Percentiles rank a stretch among this genome's conserved stretches.
phyloP scores from a whole-genome alignment of 2,329 filamentous ascomycete genomes.

The Geosmithia morbida region DNA sequence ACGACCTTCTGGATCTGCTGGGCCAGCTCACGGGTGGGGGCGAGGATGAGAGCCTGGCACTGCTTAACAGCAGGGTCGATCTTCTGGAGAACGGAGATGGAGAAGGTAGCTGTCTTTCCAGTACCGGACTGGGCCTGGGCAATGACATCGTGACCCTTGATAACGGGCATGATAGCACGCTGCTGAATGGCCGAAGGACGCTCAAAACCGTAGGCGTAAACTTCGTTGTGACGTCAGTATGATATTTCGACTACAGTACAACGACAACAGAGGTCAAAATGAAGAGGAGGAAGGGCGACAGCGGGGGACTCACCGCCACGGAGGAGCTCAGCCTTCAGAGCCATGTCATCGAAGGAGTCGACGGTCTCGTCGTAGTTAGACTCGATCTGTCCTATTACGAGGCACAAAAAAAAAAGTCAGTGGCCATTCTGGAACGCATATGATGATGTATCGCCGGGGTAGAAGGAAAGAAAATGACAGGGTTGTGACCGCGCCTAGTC shows the following conservation, averaged over 20 bases:
- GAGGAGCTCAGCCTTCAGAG: conserved; percentile 91
- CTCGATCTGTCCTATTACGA: conserved; percentile 78
- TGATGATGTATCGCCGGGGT: not conserved
- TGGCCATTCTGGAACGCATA: conserved; percentile 1
- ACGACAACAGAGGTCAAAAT: not conserved
- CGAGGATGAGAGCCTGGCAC: conserved; percentile 96
- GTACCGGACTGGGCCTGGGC: conserved; percentile 99
- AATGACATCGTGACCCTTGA: conserved; percentile 99
- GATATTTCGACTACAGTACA: no score
- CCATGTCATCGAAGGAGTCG: conserved; percentile 98
- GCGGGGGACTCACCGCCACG: conserved; percentile 53
- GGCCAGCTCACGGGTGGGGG: conserved; percentile 94
- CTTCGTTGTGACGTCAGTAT: conserved; percentile 20
- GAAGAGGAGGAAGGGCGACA: not conserved
- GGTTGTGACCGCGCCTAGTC: not conserved
- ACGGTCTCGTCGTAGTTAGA: conserved; percentile 99
- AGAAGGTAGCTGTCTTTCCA: conserved; percentile 99
- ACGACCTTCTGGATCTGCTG: conserved; percentile 99
- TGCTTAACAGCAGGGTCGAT: conserved; percentile 89
- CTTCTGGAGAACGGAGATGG: conserved; percentile 97
- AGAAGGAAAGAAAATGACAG: conserved; percentile 2
- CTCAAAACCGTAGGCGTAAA: conserved; percentile 99
- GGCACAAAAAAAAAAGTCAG: conserved; percentile 5
- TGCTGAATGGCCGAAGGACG: conserved; percentile 98
- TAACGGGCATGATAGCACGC: conserved; percentile 99